Evolutionary conservation across 225 moss, liverwort and hornwort genomes (phyloP), one percentile per base, ranked within the genome.

Genomic region (Pseudisothecium myosuroides): DNA sequence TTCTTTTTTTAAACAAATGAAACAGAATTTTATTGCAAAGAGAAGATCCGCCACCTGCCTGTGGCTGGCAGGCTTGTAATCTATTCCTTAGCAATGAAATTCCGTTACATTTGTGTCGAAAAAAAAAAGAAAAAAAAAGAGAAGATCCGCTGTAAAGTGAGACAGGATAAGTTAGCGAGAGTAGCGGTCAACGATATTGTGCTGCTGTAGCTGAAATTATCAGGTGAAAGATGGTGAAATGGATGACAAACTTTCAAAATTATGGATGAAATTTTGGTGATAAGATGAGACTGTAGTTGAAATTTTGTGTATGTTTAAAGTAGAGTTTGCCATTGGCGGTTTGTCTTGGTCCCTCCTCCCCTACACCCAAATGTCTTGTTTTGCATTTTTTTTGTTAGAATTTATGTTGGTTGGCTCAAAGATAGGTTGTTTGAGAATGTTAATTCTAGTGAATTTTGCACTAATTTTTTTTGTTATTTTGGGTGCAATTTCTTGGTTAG

Each of bases 311-410:
- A n/a, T n/a, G 6, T 7, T n/a, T 66, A n/a, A 68, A 68, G 14
- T 71, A 26, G 41, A 41, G 9, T 16, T 0, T 72, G 5, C 6
- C 9, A 28, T 17, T 43, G 43, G 16, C 27, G 0, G 1, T 0
- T 17, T 72, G 5, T 28, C 43, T 43, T 43, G 10, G 10, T 43
- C 27, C 28, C 5, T 9, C 14, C 0, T 14, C 3, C 3, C 3
- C 15, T 26, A 43, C 0, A 5, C 0, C 9, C 16, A 26, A 72
- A n/a, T n/a, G n/a, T 16, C 2, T 72, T 43, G 2, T 45, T 45
- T 45, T 45, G 45, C 8, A 6, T 45, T 45, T 45, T 16, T 71
- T 28, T 27, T 15, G 24, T 41, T 27, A 27, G 16, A 43, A 6
- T 2, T 72, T 43, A 2, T 27, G 1, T 14, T 28, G 28, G 10